These are phyloP conservation scores for Viola pubescens DNA, from an alignment of 441 rosid genomes.

Conservation along the genomic window DNA sequence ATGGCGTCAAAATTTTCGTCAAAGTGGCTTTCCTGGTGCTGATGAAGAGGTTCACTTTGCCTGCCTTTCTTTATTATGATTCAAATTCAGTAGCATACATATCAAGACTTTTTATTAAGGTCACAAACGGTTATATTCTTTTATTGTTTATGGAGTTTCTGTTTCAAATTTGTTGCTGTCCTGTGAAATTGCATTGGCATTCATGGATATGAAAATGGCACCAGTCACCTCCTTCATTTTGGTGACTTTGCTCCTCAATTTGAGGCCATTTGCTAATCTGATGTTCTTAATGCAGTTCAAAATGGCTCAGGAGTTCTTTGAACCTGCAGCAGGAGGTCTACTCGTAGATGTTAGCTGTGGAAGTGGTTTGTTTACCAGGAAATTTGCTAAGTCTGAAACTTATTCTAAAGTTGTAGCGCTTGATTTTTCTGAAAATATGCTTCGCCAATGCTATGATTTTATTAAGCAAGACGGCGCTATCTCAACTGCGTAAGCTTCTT, in stretches of 20 bases:
- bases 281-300: conserved; percentile 52
- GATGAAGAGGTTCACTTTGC: conserved; percentile 70
- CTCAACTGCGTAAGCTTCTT: conserved; percentile 29
- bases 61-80: conserved; percentile 5
- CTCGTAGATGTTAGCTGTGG: conserved; percentile 93
- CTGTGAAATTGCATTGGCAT: not conserved
- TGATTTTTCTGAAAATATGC: conserved; percentile 96
- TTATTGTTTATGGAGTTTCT: not conserved
- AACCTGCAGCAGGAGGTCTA: conserved; percentile 67
- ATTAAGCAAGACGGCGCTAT: conserved; percentile 52
- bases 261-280: conserved; percentile 1
- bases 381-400: conserved; percentile 60
- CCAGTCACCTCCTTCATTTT: not conserved
- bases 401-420: conserved; percentile 79
- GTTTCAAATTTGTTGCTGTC: not conserved
- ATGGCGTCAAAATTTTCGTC: conserved; percentile 77
- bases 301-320: conserved; percentile 88
- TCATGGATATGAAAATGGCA: not conserved
- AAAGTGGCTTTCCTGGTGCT: conserved; percentile 83
- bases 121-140: not conserved
- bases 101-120: not conserved
- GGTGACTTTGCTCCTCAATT: conserved; percentile 1
- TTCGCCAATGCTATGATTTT: conserved; percentile 79
- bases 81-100: not conserved
- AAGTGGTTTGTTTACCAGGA: conserved; percentile 83